Conservation (phyloP, 441 rosid species). For the Euphorbia schlechtendalii region DNA sequence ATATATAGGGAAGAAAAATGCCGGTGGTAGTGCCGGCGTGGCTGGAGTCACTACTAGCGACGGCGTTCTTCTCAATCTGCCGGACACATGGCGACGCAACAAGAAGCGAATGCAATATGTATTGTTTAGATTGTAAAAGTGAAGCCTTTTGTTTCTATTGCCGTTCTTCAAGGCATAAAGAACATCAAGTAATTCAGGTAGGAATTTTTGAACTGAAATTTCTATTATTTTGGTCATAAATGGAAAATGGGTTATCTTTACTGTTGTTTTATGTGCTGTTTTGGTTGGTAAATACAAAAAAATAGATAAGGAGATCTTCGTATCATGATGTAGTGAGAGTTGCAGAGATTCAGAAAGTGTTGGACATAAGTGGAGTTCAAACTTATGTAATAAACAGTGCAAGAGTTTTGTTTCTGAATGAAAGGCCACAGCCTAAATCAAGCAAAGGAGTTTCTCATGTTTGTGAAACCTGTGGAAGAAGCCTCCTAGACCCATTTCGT, state of each 20-base stretch:
- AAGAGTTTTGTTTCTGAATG: constrained; percentile 60
- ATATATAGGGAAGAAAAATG: too few relatives aligned
- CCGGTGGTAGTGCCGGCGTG: too few relatives aligned
- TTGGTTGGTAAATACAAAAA: not conserved
- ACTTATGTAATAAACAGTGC: constrained; percentile 76
- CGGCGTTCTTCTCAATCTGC: too few relatives aligned
- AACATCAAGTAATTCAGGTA: constrained; percentile 70
- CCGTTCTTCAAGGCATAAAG: constrained; percentile 62
- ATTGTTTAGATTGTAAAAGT: too few relatives aligned
- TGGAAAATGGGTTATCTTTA: not conserved
- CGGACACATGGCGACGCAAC: too few relatives aligned
- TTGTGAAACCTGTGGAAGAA: constrained; percentile 65
- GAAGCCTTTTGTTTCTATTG: constrained; percentile 68
- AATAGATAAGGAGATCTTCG: constrained; percentile 69
- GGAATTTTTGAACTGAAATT: not conserved
- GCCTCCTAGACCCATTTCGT: constrained; percentile 53
- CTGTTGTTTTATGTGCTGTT: not conserved
- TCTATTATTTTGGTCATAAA: not conserved
- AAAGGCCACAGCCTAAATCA: constrained; percentile 62
- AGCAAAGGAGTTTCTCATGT: constrained; percentile 43
- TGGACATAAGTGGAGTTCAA: constrained; percentile 66
- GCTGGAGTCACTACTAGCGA: too few relatives aligned
- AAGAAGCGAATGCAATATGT: too few relatives aligned
- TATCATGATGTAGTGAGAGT: constrained; percentile 74
- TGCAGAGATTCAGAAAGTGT: constrained; percentile 50